These are phyloP conservation scores for Nakaseomyces glabratus DNA, from an alignment of 1,139 yeast genomes.

Conservation along the genomic window DNA sequence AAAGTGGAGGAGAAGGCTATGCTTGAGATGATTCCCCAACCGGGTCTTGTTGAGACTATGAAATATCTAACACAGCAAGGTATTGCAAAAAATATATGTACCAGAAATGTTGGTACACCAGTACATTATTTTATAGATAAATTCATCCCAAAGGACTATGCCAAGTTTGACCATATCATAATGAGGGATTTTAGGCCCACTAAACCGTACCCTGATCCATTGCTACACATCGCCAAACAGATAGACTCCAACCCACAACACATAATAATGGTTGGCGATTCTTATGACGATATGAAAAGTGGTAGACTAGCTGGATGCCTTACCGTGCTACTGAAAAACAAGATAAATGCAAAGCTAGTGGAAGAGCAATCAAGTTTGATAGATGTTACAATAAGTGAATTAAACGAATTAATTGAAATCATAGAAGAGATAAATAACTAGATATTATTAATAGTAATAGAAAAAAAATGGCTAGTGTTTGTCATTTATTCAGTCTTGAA, in stretches of 20 bases:
- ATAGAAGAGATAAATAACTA: constrained; percentile 1
- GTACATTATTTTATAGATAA: constrained; percentile 41
- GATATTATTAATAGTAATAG: background rate
- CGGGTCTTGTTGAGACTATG: constrained; percentile 34
- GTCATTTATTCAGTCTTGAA: too few species aligned
- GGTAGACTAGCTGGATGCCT: constrained; percentile 51
- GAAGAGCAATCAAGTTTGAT: background rate
- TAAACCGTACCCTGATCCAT: constrained; percentile 55
- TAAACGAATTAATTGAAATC: constrained; percentile 1
- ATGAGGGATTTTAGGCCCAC: constrained; percentile 58
- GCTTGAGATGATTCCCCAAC: constrained; percentile 48
- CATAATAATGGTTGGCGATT: constrained; percentile 62
- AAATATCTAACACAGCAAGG: constrained; percentile 29
- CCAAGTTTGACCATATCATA: constrained; percentile 41
- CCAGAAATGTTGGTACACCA: constrained; percentile 43
- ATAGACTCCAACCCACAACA: constrained; percentile 40
- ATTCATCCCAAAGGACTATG: constrained; percentile 34
- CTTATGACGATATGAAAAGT: constrained; percentile 53
- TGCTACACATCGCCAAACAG: constrained; percentile 41
- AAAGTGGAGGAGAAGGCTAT: constrained; percentile 48
- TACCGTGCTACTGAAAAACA: constrained; percentile 37
- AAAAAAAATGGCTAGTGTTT: too few species aligned
- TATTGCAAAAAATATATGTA: constrained; percentile 47
- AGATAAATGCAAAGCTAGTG: background rate
- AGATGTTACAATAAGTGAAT: constrained; percentile 1